Base-by-base conservation (phyloP, 768 basidiomycete genomes). In the Lanmaoa pseudosensibilis region DNA sequence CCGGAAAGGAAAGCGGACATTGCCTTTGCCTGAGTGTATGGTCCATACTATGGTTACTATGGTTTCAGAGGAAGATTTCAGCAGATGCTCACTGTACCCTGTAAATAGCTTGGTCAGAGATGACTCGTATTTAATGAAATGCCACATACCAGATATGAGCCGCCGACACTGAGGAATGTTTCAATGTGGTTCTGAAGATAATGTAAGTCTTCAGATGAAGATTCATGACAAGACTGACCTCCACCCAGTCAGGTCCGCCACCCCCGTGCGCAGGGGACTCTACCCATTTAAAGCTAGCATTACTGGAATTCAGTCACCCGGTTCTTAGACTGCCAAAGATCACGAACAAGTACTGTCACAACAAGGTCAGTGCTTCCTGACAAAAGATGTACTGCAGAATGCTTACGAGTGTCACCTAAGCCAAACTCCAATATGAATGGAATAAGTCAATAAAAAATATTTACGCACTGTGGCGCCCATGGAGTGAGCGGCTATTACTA, bases 1-100 rank as follows among this genome's bases (percentile, higher is more conserved):
- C 96, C 96, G 0, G 92, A 94, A 39, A 98, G 76, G 69, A 98
- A 92, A 0, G 97, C 95, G 0, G 94, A 74, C 92, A 98, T 94
- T 0, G 95, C 90, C 75, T 98, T 99, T 2, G 91, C 81, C 91
- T 91, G 43, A 18, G n/a, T n/a, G 16, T 46, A 47, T n/a, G 18
- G 4, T 48, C 43, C 30, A 34, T 34, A 25, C 34, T 33, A 54
- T 44, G 36, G 19, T 39, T 18, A 40, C 19, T 25, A 46, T 48
- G 12, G 38, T 27, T 18, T 18, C 36, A n/a, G 11, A 33, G 1
- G 38, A 37, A 21, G 1, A 9, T 50, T 27, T 50, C n/a, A 11
- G 27, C 13, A 40, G 10, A 47, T 19, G 69, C 86, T 69, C 69
- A 92, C 92, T 48, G 91, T 90, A 32, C 90, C 90, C 90, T 92